phyloP scores from a whole-genome alignment of 805 yeast genomes.

The Candida anglica region DNA sequence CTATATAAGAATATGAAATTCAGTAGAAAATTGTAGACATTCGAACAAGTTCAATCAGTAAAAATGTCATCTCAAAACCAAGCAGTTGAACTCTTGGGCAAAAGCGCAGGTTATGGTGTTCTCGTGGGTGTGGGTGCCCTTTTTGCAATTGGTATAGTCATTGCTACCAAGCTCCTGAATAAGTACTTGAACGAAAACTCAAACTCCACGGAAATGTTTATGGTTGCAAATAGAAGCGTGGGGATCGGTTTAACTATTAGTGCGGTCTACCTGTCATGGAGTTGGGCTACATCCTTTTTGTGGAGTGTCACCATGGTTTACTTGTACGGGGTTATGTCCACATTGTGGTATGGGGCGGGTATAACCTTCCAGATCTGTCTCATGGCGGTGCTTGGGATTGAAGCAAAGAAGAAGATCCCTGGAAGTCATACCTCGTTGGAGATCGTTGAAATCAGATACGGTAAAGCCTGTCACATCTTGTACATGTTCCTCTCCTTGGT shows the following conservation, averaged over 20 bases:
- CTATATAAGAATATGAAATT: no score
- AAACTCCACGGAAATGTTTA: conserved; percentile 22
- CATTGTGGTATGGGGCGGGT: conserved; percentile 22
- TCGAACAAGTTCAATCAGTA: no score
- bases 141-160: conserved; percentile 25
- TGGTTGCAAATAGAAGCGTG: conserved; percentile 23
- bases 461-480: conserved; percentile 18
- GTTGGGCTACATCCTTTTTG: conserved; percentile 22
- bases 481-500: conserved; percentile 20
- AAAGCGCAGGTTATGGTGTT: conserved; percentile 28
- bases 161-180: conserved; percentile 18
- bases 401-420: conserved; percentile 24
- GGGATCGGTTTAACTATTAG: no score
- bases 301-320: conserved; percentile 23
- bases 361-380: conserved; percentile 20
- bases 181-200: conserved; percentile 21
- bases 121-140: conserved; percentile 27
- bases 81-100: conserved; percentile 14
- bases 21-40: no score
- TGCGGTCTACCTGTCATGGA: no score
- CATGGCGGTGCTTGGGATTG: conserved; percentile 21
- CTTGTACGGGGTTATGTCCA: conserved; percentile 20
- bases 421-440: conserved; percentile 26
- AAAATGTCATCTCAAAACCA: background rate
- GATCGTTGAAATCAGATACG: conserved; percentile 24